Evolutionary conservation across 164 flowering plant genomes (phyloP).

Genomic region (Sextonia rubra): DNA sequence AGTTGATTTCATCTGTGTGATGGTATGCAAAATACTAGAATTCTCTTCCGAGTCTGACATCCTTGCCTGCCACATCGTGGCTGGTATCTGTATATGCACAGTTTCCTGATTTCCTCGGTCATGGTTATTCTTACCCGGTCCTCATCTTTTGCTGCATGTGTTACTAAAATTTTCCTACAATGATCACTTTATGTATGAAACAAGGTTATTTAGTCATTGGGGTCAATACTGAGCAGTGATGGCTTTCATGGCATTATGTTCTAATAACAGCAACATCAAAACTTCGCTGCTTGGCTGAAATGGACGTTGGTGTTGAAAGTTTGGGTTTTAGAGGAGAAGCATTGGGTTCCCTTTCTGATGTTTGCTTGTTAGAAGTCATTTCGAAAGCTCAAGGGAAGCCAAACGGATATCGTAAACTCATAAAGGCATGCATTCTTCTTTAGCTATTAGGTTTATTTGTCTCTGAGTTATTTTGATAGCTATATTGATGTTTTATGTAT

Average conservation of each 20-base stretch:
- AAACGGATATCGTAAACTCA: conserved; percentile 86
- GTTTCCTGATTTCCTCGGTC: neutral
- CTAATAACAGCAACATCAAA: conserved; percentile 71
- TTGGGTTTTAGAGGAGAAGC: conserved; percentile 90
- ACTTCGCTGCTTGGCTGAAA: conserved; percentile 34
- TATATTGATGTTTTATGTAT: neutral
- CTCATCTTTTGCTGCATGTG: neutral
- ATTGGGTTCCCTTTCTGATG: conserved; percentile 80
- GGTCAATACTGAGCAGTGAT: neutral
- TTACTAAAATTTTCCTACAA: neutral
- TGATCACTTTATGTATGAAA: neutral
- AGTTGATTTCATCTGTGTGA: neutral
- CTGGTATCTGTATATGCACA: too few relatives aligned
- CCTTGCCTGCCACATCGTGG: neutral
- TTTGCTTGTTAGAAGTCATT: conserved; percentile 69
- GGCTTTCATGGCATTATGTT: conserved; percentile 8
- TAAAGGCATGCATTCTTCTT: conserved; percentile 50
- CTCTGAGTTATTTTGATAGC: neutral
- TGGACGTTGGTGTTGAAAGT: conserved; percentile 34
- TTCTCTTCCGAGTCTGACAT: neutral
- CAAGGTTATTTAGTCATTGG: neutral
- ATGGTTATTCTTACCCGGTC: neutral
- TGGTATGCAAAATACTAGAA: neutral
- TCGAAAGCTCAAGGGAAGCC: conserved; percentile 82
- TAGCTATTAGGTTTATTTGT: neutral